Evolutionary conservation across 1,284 basidiomycete species (phyloP).

Genomic region (Malassezia slooffiae): DNA sequence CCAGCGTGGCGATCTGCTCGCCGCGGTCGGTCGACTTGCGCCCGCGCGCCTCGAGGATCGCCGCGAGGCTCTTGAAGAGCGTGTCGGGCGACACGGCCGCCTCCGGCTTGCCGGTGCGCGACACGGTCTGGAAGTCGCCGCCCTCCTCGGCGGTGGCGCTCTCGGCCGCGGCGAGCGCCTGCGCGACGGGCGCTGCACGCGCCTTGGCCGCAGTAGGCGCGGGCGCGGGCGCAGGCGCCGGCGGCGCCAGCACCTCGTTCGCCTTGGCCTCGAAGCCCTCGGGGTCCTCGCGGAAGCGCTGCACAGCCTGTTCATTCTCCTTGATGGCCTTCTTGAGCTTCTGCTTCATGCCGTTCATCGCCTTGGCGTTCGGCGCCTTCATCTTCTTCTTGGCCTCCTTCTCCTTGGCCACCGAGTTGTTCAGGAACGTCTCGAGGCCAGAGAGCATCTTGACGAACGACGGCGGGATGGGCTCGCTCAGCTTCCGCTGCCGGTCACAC

Average conservation of each 20-base stretch:
- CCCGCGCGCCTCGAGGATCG: constrained; percentile 86
- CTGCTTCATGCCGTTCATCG: constrained; percentile 91
- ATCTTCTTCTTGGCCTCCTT: constrained; percentile 80
- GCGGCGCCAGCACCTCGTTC: constrained; percentile 50
- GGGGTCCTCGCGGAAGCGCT: constrained; percentile 77
- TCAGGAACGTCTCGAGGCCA: constrained; percentile 67
- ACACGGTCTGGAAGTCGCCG: constrained; percentile 82
- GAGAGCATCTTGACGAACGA: constrained; percentile 71
- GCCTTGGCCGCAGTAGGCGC: constrained; percentile 52
- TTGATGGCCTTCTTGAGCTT: constrained; percentile 83
- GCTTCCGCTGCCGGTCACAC: constrained; percentile 71
- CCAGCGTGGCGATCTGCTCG: constrained; percentile 84
- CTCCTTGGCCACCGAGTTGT: constrained; percentile 61
- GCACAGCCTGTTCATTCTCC: constrained; percentile 74
- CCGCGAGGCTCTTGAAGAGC: constrained; percentile 83
- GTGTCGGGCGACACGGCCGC: constrained; percentile 75
- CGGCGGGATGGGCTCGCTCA: constrained; percentile 74
- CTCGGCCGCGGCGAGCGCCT: constrained; percentile 41
- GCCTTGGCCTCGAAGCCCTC: constrained; percentile 69
- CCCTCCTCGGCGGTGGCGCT: constrained; percentile 49
- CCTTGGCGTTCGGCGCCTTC: constrained; percentile 86
- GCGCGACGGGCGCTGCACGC: constrained; percentile 50
- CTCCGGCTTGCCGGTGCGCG: constrained; percentile 67
- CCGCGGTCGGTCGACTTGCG: constrained; percentile 93
- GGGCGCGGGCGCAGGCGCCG: constrained; percentile 45